phyloP scores from a whole-genome alignment of 2,329 filamentous ascomycete genomes.

The Clarireedia homoeocarpa region DNA sequence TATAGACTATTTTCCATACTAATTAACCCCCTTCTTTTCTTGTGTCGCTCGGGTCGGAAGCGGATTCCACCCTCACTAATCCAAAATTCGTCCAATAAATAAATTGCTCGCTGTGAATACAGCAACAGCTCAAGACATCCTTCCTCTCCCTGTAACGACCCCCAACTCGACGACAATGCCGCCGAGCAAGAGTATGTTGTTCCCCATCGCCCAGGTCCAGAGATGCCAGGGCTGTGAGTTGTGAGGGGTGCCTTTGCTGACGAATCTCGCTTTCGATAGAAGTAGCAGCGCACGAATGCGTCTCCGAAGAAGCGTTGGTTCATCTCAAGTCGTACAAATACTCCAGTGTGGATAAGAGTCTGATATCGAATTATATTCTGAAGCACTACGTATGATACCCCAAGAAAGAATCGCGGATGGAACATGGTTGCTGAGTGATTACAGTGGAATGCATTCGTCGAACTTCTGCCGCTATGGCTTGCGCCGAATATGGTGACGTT shows the following conservation, averaged over 20 bases:
- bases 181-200: conserved; percentile 31
- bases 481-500: conserved; percentile 97
- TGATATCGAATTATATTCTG: conserved; percentile 86
- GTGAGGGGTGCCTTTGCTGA: background rate
- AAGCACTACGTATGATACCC: conserved; percentile 74
- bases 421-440: conserved; percentile 17
- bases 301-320: conserved; percentile 83
- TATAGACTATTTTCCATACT: background rate
- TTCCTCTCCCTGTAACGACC: conserved; percentile 26
- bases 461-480: conserved; percentile 88
- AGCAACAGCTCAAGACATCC: conserved; percentile 9
- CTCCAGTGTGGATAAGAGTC: conserved; percentile 91
- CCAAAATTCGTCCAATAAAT: conserved; percentile 24
- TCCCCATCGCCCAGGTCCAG: background rate
- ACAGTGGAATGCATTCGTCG: conserved; percentile 95
- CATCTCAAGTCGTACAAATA: conserved; percentile 97
- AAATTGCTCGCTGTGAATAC: conserved; percentile 23
- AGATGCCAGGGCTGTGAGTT: too few relatives aligned
- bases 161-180: conserved; percentile 29
- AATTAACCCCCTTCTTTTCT: background rate
- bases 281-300: conserved; percentile 57
- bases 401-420: background rate
- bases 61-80: conserved; percentile 20
- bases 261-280: conserved; percentile 28
- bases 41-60: conserved; percentile 26